Evolutionary conservation across 2,329 filamentous ascomycete genomes (phyloP), one percentile per base, ranked within the genome.

Genomic region (Cladobotryum mycophilum): DNA sequence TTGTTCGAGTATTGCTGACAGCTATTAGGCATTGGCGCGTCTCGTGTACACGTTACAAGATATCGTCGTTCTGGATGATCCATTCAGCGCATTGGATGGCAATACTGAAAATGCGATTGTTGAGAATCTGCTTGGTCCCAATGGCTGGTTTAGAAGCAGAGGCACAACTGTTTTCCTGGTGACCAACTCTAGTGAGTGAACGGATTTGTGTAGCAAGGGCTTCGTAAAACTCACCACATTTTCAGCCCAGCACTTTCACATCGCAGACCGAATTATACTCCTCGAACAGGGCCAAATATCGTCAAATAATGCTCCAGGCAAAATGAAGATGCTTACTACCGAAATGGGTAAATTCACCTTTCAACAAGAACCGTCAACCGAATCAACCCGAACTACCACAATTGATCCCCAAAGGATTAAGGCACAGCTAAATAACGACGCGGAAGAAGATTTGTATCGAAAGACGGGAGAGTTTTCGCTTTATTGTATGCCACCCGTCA

Each of bases 251-350:
- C 62, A 69, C 46, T 70, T 76, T 12, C 59, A 65, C 15, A 53
- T 70, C 5, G 70, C 68, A 8, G 71, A 76, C 56, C 61, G 71
- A 5, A 59, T 77, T 11, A 54, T 76, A 14, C 58, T 72, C 4
- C 64, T 77, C 1, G 63, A 65, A 40, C 42, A 64, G 42, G 63
- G 64, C 2, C 58, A 55, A 1, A 30, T 30, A 11, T 7, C 9
- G 2, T 30, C 25, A 30, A 30, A 11, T 30, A 8, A 30, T 5
- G 8, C 25, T 30, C 6, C 18, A 7, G 34, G 17, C 13, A 38
- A 38, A 17, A 42, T 14, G n/a, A 14, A 41, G 3, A 33, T 25
- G 5, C 20, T 38, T 2, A 2, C 48, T 22, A 20, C 40, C 11
- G 42, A 42, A 15, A 13, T 49, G n/a, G n/a, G 25, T 13, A 53